phyloP scores from a whole-genome alignment of 1,284 basidiomycete genomes.

The Pseudozyma sp. region DNA sequence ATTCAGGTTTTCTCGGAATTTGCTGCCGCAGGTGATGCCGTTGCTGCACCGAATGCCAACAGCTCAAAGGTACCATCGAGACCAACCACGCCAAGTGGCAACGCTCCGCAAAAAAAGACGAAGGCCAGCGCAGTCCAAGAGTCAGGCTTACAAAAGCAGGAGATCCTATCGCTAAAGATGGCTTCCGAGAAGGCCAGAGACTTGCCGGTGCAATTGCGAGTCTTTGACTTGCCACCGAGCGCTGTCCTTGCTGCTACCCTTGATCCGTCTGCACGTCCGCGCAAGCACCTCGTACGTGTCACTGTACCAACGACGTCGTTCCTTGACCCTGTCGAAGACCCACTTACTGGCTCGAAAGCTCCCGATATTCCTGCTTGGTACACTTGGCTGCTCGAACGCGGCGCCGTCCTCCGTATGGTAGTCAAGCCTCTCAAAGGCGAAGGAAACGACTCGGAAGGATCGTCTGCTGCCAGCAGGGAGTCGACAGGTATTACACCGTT shows the following conservation, averaged over 20 bases:
- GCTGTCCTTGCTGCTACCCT: conserved; percentile 66
- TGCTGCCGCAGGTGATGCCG: not conserved
- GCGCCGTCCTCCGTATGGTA: conserved; percentile 51
- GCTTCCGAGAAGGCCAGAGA: conserved; percentile 32
- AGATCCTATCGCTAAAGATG: conserved; percentile 22
- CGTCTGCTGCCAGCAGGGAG: conserved; percentile 8
- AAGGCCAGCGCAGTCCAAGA: not conserved
- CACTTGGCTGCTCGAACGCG: conserved; percentile 33
- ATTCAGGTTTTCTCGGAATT: conserved; percentile 56
- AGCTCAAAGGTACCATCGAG: not conserved
- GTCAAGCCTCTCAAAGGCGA: conserved; percentile 37
- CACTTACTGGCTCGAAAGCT: conserved; percentile 37
- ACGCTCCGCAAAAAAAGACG: conserved; percentile 6
- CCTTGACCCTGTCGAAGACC: conserved; percentile 45
- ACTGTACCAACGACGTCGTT: conserved; percentile 49
- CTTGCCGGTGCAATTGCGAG: conserved; percentile 53
- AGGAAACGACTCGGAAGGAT: conserved; percentile 9
- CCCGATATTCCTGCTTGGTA: conserved; percentile 54
- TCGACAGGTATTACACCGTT: conserved; percentile 17
- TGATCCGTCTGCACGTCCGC: conserved; percentile 56
- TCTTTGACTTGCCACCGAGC: conserved; percentile 64
- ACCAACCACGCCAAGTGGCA: conserved; percentile 13
- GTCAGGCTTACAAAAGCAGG: not conserved
- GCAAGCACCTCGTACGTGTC: conserved; percentile 63
- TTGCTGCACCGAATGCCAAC: not conserved